These are phyloP conservation scores for Astrephomene gubernaculifera DNA, from an alignment of 139 green algal species.

Conservation along the genomic window DNA sequence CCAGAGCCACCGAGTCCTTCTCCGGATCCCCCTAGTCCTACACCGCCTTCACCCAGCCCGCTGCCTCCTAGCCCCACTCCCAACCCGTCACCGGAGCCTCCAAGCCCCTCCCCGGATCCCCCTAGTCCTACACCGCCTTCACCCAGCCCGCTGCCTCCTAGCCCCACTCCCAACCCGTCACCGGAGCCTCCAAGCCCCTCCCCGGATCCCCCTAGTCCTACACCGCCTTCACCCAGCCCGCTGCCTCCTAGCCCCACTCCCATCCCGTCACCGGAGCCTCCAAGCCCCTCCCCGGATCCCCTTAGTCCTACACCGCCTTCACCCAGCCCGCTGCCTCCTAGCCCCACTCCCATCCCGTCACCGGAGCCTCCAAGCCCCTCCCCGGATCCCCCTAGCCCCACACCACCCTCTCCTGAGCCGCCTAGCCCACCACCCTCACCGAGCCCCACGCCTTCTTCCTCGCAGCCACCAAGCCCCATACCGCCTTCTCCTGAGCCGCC, in stretches of 20 bases:
- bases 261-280: not conserved
- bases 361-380: not conserved
- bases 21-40: not conserved
- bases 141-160: not conserved
- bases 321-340: not conserved
- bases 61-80: not conserved
- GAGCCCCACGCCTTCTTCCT: not conserved
- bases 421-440: not conserved
- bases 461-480: not conserved
- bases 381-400: not conserved
- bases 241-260: not conserved
- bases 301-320: not conserved
- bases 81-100: not conserved
- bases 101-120: not conserved
- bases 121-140: not conserved
- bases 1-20: not conserved
- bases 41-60: not conserved
- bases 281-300: not conserved
- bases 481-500: not conserved
- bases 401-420: not conserved
- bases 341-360: not conserved
- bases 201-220: not conserved
- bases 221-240: not conserved
- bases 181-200: not conserved
- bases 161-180: not conserved